Evolutionary conservation across 2,329 filamentous ascomycete genomes (phyloP), one percentile per base, ranked within the genome.

Genomic region (Calonectria pteridis): DNA sequence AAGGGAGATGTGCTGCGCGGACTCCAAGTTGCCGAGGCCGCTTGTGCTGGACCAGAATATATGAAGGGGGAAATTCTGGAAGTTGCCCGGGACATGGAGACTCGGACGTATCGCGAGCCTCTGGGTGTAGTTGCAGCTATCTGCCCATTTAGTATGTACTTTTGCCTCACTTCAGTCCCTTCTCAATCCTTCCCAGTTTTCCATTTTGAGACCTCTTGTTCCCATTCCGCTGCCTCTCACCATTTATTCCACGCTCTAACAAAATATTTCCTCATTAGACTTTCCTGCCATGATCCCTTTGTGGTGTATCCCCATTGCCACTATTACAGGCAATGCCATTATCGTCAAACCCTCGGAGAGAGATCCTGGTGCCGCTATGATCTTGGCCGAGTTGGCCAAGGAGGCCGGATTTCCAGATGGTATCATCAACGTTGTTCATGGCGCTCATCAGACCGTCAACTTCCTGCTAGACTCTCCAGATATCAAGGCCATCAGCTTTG

Each of bases 11-110:
- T 97, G 23, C 89, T 96, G 64, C 90, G 94, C 78, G 94, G 94
- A 58, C 88, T 97, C 73, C 94, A 97, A 87, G 94, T 97, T 33
- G 95, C 95, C 4, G 94, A 97, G 88, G 94, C 93, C 10, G 93
- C 94, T 28, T 94, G 94, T 82, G 93, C 90, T 63, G 95, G 95
- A 67, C 94, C 94, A 0, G 94, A 95, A 79, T 91, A 96, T 83
- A 89, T 97, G 84, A 95, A 94, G 83, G 94, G 94, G 51, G 94
- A 97, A 86, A 89, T 97, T 51, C 89, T 97, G 40, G 94, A 97
- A 87, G 94, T 97, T 13, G 91, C 94, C 67, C 95, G 95, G 89
- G 94, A 97, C 81, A 97, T 97, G 94, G 94, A 97, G 88, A 97
- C 94, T 35, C 88, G 94, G 82, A 94, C 91, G 73, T 97, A 97